A percentile compares a stretch with the other conserved stretches of the same genome.
These are phyloP conservation scores for Aspergillus sojae DNA, from an alignment of 2,329 filamentous ascomycete genomes.

Conservation along the genomic window DNA sequence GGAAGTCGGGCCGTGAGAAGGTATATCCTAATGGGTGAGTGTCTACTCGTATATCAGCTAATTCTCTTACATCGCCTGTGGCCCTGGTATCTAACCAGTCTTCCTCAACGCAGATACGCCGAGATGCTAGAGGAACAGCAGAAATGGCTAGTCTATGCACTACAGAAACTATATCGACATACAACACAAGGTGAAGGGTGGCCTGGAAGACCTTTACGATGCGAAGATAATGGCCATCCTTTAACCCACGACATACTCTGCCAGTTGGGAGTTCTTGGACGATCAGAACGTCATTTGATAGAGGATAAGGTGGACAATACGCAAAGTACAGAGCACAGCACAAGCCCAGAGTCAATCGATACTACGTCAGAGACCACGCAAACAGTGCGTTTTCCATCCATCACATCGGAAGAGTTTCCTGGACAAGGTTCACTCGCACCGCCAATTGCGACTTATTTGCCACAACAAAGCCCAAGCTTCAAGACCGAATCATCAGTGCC, in stretches of 20 bases:
- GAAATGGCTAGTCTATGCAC: neutral
- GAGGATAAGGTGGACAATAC: neutral
- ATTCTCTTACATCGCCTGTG: neutral
- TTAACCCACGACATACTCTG: neutral
- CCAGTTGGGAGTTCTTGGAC: neutral
- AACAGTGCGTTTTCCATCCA: neutral
- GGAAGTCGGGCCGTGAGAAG: conserved; percentile 68
- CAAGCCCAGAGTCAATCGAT: neutral
- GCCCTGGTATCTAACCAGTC: neutral
- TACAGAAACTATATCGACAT: neutral
- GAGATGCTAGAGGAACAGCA: neutral
- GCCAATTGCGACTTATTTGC: neutral
- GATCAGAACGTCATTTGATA: no score
- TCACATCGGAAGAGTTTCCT: neutral
- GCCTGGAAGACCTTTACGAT: neutral
- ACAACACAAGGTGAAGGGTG: neutral
- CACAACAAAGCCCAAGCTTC: neutral
- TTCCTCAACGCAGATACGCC: neutral
- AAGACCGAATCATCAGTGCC: neutral
- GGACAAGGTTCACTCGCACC: neutral
- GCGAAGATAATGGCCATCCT: neutral
- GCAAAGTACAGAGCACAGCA: neutral
- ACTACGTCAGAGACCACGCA: neutral
- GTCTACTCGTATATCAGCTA: neutral
- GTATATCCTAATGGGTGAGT: conserved; percentile 69